phyloP scores from a whole-genome alignment of 2,329 filamentous ascomycete species.

The Arachnomyces sp. region DNA sequence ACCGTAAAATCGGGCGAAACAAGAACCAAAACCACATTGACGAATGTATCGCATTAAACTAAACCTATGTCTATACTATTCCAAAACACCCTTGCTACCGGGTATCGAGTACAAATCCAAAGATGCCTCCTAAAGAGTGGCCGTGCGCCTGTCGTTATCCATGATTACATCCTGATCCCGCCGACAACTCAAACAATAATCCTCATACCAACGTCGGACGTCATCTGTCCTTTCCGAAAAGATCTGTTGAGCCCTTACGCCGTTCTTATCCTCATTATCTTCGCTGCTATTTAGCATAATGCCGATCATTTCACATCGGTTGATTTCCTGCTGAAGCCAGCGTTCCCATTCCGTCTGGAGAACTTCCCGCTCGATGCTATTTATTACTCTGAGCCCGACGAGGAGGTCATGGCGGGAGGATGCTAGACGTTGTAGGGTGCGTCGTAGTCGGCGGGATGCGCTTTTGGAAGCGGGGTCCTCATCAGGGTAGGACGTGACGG shows the following conservation, averaged over 20 bases:
- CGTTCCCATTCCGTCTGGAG: constrained; percentile 85
- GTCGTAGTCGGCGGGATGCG: constrained; percentile 55
- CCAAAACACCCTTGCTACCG: constrained; percentile 4
- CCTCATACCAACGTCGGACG: constrained; percentile 49
- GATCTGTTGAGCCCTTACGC: constrained; percentile 19
- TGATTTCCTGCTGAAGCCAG: constrained; percentile 75
- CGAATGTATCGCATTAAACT: background rate
- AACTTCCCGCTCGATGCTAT: constrained; percentile 80
- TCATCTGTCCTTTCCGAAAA: constrained; percentile 35
- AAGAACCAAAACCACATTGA: background rate
- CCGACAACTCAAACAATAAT: constrained; percentile 57
- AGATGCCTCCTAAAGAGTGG: constrained; percentile 15
- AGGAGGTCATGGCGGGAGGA: constrained; percentile 82
- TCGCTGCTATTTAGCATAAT: constrained; percentile 33
- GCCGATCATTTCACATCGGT: constrained; percentile 61
- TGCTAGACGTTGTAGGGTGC: constrained; percentile 75
- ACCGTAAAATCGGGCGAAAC: too few relatives aligned
- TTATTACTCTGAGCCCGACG: constrained; percentile 83
- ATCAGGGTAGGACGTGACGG: constrained; percentile 15
- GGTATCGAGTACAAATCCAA: constrained; percentile 9
- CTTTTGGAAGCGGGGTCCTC: constrained; percentile 25
- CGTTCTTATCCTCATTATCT: constrained; percentile 16
- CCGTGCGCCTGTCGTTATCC: constrained; percentile 7
- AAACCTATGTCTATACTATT: background rate
- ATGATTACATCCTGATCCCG: constrained; percentile 31